Evolutionary conservation across 192 early-diverging fungal genomes (phyloP).

Genomic region (Mortierella hygrophila): DNA sequence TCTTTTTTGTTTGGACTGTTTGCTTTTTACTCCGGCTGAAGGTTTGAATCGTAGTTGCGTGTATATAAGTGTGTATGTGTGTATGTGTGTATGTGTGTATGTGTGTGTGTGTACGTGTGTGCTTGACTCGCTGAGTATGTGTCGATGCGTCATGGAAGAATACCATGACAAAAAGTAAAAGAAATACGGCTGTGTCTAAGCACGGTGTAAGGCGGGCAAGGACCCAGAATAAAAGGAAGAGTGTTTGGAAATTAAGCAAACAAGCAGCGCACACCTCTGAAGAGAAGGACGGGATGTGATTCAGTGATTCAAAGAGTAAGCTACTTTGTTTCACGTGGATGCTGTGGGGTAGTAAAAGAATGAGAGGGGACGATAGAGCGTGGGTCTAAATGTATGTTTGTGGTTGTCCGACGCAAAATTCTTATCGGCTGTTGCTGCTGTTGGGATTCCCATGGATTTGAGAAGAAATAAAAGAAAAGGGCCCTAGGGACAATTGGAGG

Average conservation of each 20-base stretch:
- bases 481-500: neutral
- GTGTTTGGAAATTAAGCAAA: neutral
- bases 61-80: neutral
- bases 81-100: neutral
- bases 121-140: neutral
- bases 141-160: neutral
- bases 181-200: neutral
- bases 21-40: neutral
- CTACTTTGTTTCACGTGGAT: neutral
- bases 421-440: neutral
- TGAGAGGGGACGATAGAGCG: neutral
- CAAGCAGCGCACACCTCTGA: neutral
- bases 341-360: neutral
- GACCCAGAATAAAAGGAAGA: neutral
- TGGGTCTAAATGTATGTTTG: neutral
- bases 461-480: neutral
- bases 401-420: neutral
- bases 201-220: neutral
- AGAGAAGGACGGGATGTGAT: neutral
- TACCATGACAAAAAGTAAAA: neutral
- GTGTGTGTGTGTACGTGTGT: neutral
- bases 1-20: neutral
- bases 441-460: neutral
- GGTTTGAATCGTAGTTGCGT: neutral
- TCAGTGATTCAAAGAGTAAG: neutral